Percentiles rank a stretch among this genome's conserved stretches.
Evolutionary conservation across 148 eudicot genomes (phyloP).

Genomic region (Heliosperma pusillum): DNA sequence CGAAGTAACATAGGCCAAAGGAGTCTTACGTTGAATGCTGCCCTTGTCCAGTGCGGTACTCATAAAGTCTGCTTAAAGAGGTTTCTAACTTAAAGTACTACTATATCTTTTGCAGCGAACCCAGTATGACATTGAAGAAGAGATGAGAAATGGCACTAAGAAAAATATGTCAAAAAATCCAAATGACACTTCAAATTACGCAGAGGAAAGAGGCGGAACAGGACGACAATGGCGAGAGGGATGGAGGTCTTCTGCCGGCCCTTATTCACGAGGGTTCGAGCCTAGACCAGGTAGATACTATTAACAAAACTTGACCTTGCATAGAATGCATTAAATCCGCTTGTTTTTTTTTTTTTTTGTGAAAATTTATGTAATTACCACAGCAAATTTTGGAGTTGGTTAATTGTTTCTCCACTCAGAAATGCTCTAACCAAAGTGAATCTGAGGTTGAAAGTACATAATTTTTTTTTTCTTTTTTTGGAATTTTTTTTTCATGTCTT

Average conservation of each 20-base stretch:
- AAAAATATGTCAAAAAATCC: slow-evolving; percentile 47
- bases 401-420: slow-evolving; percentile 15
- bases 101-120: slow-evolving; percentile 41
- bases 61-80: neutral
- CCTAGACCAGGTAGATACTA: slow-evolving; percentile 39
- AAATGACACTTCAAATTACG: slow-evolving; percentile 36
- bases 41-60: no score
- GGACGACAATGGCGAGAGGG: slow-evolving; percentile 58
- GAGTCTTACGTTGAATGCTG: no score
- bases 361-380: slow-evolving; percentile 1
- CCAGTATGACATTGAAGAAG: slow-evolving; percentile 73
- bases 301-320: neutral
- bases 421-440: slow-evolving; percentile 6
- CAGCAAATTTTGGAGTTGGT: neutral
- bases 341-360: no score
- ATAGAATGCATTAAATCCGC: neutral
- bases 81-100: no score
- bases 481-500: neutral
- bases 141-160: slow-evolving; percentile 47
- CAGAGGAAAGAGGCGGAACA: slow-evolving; percentile 46
- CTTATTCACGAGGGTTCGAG: slow-evolving; percentile 49
- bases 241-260: slow-evolving; percentile 51
- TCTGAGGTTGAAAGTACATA: neutral
- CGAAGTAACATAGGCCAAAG: no score
- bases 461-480: neutral